Percentiles rank a stretch among this genome's conserved stretches.
Conservation (phyloP, 2,329 filamentous ascomycete genomes). For the Orbilia blumenaviensis region DNA sequence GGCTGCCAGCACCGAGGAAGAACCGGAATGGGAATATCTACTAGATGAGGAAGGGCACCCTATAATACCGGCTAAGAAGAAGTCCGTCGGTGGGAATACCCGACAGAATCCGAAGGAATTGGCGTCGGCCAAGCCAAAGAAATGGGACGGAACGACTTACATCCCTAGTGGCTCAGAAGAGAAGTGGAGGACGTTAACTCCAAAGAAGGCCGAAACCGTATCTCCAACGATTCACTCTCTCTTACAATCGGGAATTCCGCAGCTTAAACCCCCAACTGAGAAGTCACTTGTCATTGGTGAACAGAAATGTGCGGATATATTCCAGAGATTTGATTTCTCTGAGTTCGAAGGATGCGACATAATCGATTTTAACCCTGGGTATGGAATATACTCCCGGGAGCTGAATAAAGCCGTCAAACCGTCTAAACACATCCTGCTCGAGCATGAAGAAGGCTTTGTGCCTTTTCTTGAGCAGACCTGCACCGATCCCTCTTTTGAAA, state of each 20-base stretch:
- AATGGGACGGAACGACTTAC: neutral
- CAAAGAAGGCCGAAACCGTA: neutral
- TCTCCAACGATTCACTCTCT: conserved; percentile 21
- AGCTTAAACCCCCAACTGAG: conserved; percentile 10
- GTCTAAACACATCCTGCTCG: conserved; percentile 82
- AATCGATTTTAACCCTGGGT: conserved; percentile 84
- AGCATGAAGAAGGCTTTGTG: conserved; percentile 72
- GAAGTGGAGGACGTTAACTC: neutral
- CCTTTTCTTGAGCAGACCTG: conserved; percentile 71
- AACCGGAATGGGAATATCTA: conserved; percentile 1
- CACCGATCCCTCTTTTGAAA: conserved; percentile 63
- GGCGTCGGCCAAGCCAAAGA: neutral
- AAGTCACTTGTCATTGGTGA: conserved; percentile 54
- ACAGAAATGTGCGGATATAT: conserved; percentile 68
- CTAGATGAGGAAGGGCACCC: neutral
- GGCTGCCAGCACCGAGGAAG: neutral
- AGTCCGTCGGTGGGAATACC: neutral
- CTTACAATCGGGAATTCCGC: neutral
- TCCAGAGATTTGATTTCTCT: conserved; percentile 75
- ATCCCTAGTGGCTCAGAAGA: neutral
- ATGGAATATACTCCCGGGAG: conserved; percentile 79
- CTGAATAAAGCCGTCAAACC: conserved; percentile 79
- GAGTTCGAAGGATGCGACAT: conserved; percentile 82
- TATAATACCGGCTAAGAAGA: neutral
- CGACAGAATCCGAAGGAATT: neutral